Evolutionary conservation across 257 asterid genomes (phyloP).

Genomic region (Echites panduratus): DNA sequence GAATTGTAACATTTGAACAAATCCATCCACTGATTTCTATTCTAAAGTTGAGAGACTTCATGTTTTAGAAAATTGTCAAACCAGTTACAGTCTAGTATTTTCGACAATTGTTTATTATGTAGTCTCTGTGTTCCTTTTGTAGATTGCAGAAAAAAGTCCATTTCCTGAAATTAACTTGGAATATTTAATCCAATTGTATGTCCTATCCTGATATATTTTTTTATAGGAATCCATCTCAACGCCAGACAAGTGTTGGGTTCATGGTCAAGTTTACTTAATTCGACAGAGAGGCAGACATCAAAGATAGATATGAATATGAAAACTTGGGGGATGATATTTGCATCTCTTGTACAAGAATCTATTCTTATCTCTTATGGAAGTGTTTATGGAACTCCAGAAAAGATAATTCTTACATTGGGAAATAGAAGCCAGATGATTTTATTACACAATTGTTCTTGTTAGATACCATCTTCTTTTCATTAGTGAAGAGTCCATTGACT

Average conservation of each 20-base stretch:
- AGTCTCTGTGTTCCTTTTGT: not conserved
- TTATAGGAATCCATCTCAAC: too few relatives aligned
- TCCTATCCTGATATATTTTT: not conserved
- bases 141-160: not conserved
- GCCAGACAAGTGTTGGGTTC: conserved; percentile 76
- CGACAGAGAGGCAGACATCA: conserved; percentile 50
- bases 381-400: not conserved
- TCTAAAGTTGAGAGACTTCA: not conserved
- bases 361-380: not conserved
- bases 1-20: not conserved
- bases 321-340: conserved; percentile 7
- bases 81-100: not conserved
- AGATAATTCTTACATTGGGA: not conserved
- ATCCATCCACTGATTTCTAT: not conserved
- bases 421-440: not conserved
- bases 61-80: not conserved
- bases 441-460: not conserved
- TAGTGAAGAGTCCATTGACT: too few relatives aligned
- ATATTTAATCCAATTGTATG: not conserved
- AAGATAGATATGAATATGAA: too few relatives aligned
- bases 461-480: too few relatives aligned
- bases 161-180: not conserved
- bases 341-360: not conserved
- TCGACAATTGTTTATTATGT: not conserved
- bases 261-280: conserved; percentile 87